These are phyloP conservation scores for Blastomyces silverae DNA, from an alignment of 2,329 filamentous ascomycete species.

Conservation along the genomic window DNA sequence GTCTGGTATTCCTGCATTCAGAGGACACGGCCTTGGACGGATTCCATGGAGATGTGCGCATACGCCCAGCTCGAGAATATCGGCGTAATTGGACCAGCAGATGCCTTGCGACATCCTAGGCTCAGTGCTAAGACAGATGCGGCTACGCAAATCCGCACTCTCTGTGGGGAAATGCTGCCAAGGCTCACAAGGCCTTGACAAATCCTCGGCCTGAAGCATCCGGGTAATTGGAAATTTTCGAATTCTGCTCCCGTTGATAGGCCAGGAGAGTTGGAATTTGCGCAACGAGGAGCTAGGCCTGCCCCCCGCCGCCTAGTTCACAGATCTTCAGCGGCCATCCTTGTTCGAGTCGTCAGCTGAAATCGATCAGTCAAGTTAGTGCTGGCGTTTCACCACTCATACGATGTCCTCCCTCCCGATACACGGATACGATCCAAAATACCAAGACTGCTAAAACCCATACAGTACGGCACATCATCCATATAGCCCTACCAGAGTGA, in stretches of 20 bases:
- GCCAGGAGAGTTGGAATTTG: not conserved
- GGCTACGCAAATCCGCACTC: not conserved
- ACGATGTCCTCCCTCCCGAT: not conserved
- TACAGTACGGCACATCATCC: conserved; percentile 6
- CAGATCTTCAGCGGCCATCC: conserved; percentile 10
- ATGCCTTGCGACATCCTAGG: not conserved
- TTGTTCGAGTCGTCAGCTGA: conserved; percentile 8
- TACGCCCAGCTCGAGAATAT: not conserved
- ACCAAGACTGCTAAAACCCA: not conserved
- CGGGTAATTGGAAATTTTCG: not conserved
- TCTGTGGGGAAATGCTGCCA: conserved; percentile 4
- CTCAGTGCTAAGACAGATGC: not conserved
- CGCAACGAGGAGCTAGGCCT: not conserved
- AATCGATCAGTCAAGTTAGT: conserved; percentile 4
- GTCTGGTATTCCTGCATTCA: conserved; percentile 1
- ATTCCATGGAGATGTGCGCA: not conserved
- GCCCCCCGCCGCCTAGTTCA: not conserved
- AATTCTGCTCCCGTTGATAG: conserved; percentile 3
- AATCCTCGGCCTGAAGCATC: not conserved
- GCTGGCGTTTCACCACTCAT: conserved; percentile 3
- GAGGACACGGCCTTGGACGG: not conserved
- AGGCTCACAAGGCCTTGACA: not conserved
- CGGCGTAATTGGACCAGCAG: not conserved
- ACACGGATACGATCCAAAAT: not conserved
- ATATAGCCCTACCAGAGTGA: not conserved